Base-by-base conservation (phyloP, 2,329 filamentous ascomycete genomes). In the Cucurbitaria berberidis region DNA sequence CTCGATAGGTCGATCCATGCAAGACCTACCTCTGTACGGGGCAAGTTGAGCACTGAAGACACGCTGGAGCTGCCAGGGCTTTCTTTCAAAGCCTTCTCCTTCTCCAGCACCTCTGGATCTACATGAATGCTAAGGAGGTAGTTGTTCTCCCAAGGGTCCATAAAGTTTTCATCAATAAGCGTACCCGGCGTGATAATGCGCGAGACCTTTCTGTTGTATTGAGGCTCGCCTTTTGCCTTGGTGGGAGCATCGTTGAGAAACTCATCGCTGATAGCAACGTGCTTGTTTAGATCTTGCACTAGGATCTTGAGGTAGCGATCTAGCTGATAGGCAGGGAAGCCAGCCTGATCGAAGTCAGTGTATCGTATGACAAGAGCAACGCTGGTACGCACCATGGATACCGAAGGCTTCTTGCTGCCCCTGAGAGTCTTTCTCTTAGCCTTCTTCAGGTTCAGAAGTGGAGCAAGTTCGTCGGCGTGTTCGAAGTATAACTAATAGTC, bases 1-100 rank as follows among this genome's bases (percentile, higher is more conserved):
- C 95, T 99, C 8, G 95, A 97, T 22, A 98, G 78, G 75, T 99
- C 95, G 41, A 98, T 80, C 95, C 95, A 99, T 35, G 95, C 90
- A 44, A 99, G 79, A 3, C 95, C 95, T 51, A 96, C 79, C 46
- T 76, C 74, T 3, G 71, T 69, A 40, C 76, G 75, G 46, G 82
- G 74, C 59, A 72, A 39, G 19, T 69, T 73, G 19, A 72, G 67
- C 4, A 74, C 60, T 2, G 72, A 71, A n/a, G 66, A 60, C 9
- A 72, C 64, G 22, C 53, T 66, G 7, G 64, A 60, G 22, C 62
- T 71, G 26, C 66, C 68, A 26, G 67, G 66, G 36, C 64, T 73
- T 48, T 63, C 48, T 10, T 64, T 64, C 18, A 66, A 51, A 21
- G 64, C 56, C 8, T 55, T 64, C 38, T 63, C 67, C 19, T 66